A percentile compares a stretch with the other conserved stretches of the same genome.
Conservation (phyloP, 345 rosid genomes). For the Salix dunnii region DNA sequence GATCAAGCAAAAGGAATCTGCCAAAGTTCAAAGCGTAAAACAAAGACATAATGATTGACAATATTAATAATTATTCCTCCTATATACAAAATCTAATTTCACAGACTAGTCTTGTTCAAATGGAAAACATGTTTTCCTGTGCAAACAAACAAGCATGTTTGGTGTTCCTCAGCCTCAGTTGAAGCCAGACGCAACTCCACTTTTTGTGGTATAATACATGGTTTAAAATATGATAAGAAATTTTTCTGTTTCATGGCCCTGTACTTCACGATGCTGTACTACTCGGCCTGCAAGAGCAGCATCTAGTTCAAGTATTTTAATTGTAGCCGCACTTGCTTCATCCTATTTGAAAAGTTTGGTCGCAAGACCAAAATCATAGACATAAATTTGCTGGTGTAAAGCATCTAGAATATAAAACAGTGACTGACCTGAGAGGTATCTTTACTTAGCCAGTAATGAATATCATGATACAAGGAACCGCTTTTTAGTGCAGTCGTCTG, state of each 20-base stretch:
- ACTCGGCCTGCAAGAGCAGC: slow-evolving; percentile 99
- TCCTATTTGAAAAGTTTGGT: slow-evolving; percentile 50
- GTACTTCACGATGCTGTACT: slow-evolving; percentile 95
- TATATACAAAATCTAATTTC: too few relatives aligned
- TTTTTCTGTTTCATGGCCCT: slow-evolving; percentile 92
- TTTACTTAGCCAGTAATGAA: slow-evolving; percentile 94
- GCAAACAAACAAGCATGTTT: slow-evolving; percentile 71
- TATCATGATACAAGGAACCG: slow-evolving; percentile 73
- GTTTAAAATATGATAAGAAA: slow-evolving; percentile 93
- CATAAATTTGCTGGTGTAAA: neutral
- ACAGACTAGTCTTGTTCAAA: too few relatives aligned
- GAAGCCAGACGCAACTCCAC: slow-evolving; percentile 87
- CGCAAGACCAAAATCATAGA: too few relatives aligned
- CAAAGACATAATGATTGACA: too few relatives aligned
- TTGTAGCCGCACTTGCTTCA: slow-evolving; percentile 88
- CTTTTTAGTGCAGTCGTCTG: slow-evolving; percentile 74
- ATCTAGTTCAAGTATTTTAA: slow-evolving; percentile 92
- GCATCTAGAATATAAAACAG: neutral
- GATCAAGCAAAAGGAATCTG: too few relatives aligned
- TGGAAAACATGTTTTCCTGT: too few relatives aligned
- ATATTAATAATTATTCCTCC: too few relatives aligned
- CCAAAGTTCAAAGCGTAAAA: too few relatives aligned
- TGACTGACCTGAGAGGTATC: slow-evolving; percentile 68
- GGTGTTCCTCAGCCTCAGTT: slow-evolving; percentile 74
- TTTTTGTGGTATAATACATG: slow-evolving; percentile 92